phyloP scores from a whole-genome alignment of 176 grass and related monocot species.

The Elaeis guineensis region DNA sequence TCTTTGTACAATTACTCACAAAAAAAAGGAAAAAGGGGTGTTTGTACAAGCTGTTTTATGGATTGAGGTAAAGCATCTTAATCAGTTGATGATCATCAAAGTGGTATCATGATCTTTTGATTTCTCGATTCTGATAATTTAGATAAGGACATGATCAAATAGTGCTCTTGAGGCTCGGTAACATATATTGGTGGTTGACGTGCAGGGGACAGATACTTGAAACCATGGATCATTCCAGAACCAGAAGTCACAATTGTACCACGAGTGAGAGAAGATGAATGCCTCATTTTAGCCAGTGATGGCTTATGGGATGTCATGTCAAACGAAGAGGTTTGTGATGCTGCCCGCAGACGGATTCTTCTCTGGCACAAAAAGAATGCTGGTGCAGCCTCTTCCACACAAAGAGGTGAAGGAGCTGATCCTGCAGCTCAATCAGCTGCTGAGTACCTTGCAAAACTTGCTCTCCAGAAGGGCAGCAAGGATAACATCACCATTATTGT shows the following conservation, averaged over 20 bases:
- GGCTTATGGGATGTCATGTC: slow-evolving; percentile 62
- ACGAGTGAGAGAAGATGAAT: slow-evolving; percentile 36
- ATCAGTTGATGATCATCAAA: too few relatives aligned
- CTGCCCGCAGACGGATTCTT: neutral
- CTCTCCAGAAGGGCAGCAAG: slow-evolving; percentile 17
- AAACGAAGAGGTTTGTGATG: slow-evolving; percentile 48
- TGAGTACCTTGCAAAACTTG: slow-evolving; percentile 8
- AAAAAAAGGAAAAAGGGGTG: too few relatives aligned
- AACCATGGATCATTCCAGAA: slow-evolving; percentile 53
- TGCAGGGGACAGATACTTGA: slow-evolving; percentile 65
- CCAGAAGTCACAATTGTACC: slow-evolving; percentile 50
- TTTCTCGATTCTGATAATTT: too few relatives aligned
- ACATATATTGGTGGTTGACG: neutral
- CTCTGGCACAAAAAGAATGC: slow-evolving; percentile 8
- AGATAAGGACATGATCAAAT: too few relatives aligned
- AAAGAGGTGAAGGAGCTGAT: slow-evolving; percentile 4
- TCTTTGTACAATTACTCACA: too few relatives aligned
- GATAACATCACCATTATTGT: slow-evolving; percentile 15
- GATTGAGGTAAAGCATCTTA: too few relatives aligned
- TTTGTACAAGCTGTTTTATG: too few relatives aligned
- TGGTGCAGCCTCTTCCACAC: neutral
- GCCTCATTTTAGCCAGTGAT: slow-evolving; percentile 65
- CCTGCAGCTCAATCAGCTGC: slow-evolving; percentile 18
- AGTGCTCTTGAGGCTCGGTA: too few relatives aligned
- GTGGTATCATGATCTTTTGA: too few relatives aligned